Evolutionary conservation across 805 yeast genomes (phyloP).

Genomic region (Saccharomycopsis sp.): DNA sequence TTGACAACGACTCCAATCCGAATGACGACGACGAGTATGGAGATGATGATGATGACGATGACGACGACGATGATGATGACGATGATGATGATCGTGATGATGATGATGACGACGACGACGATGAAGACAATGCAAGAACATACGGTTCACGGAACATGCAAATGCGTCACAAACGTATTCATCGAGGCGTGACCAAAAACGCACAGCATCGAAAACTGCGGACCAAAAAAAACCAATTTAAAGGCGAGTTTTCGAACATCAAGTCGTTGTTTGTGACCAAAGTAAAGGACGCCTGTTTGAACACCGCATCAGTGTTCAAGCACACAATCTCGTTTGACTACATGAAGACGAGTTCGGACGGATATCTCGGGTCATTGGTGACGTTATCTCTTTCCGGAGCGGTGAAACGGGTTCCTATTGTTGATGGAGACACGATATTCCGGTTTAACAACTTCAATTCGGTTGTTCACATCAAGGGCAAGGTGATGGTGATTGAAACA

Average conservation of each 20-base stretch:
- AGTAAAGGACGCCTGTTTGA: slow-evolving; percentile 6
- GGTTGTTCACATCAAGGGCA: background rate
- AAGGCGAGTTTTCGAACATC: slow-evolving; percentile 89
- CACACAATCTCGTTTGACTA: slow-evolving; percentile 16
- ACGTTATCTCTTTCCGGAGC: slow-evolving; percentile 12
- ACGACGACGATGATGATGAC: slow-evolving; percentile 1
- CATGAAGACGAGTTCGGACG: background rate
- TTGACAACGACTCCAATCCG: background rate
- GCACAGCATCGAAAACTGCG: too few relatives aligned
- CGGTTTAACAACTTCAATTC: slow-evolving; percentile 12
- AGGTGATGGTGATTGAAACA: slow-evolving; percentile 5
- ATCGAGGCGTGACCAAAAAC: too few relatives aligned
- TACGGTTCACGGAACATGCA: too few relatives aligned
- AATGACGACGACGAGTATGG: slow-evolving; percentile 9
- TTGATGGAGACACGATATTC: slow-evolving; percentile 10
- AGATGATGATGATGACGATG: slow-evolving; percentile 5
- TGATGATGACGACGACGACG: background rate
- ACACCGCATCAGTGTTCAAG: background rate
- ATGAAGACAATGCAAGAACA: too few relatives aligned
- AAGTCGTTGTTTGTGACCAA: slow-evolving; percentile 46
- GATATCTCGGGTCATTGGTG: slow-evolving; percentile 14
- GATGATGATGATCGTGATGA: slow-evolving; percentile 8
- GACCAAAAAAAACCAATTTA: slow-evolving; percentile 48
- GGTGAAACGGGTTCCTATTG: slow-evolving; percentile 7
- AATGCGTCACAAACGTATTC: too few relatives aligned